Evolutionary conservation across 169 alveolate species (phyloP).

Genomic region (Plasmodium cynomolgi): DNA sequence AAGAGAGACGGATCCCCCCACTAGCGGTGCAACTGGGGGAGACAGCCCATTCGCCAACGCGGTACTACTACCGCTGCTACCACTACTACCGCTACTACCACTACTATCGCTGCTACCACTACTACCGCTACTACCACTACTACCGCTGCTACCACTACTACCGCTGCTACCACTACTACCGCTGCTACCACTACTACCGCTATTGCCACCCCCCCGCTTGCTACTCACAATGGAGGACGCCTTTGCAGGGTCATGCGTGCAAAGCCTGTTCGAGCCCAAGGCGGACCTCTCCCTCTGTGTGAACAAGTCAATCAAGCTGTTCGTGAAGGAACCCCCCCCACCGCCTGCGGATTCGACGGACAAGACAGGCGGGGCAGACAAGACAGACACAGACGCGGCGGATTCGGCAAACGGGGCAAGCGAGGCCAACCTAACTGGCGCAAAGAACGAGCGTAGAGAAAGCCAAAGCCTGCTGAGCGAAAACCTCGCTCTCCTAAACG

Average conservation of each 20-base stretch:
- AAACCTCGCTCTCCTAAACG: constrained; percentile 54
- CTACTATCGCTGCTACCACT: background rate
- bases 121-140: background rate
- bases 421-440: no score
- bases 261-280: constrained; percentile 69
- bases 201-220: background rate
- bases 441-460: background rate
- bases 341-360: background rate
- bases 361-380: background rate
- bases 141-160: background rate
- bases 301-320: constrained; percentile 52
- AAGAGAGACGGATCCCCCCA: no score
- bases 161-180: no score
- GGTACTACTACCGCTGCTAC: background rate
- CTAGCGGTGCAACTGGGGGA: no score
- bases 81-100: background rate
- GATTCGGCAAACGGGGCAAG: background rate
- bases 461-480: background rate
- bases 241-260: constrained; percentile 51
- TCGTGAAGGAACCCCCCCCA: constrained; percentile 29
- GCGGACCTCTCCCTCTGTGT: constrained; percentile 43
- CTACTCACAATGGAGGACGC: constrained; percentile 33
- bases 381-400: background rate
- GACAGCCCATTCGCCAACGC: background rate
- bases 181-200: background rate